These are phyloP conservation scores for Umbelopsis sp. DNA, from an alignment of 192 early-diverging fungal species.

Conservation along the genomic window DNA sequence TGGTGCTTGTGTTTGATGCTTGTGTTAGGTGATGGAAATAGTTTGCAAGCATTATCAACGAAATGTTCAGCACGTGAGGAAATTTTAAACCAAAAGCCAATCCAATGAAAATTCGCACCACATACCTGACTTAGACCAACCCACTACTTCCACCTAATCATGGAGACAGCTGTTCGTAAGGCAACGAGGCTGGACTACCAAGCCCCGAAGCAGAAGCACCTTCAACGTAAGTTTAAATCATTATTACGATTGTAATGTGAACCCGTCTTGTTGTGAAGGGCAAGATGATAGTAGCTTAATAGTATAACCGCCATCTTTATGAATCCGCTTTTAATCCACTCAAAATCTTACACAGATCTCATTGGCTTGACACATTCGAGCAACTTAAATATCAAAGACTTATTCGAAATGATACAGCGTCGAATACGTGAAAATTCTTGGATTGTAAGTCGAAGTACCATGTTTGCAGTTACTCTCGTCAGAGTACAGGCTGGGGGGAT, in stretches of 20 bases:
- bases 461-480: not conserved
- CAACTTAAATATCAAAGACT: conserved; percentile 54
- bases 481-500: too few relatives aligned
- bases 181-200: conserved; percentile 83
- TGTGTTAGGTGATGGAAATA: too few relatives aligned
- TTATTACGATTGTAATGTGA: not conserved
- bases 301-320: not conserved
- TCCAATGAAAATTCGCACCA: not conserved
- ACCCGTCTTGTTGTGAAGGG: not conserved
- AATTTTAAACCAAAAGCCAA: not conserved
- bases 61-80: not conserved
- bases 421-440: conserved; percentile 60
- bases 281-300: not conserved
- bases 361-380: conserved; percentile 23
- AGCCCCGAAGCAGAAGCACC: conserved; percentile 96
- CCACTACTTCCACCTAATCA: conserved; percentile 19
- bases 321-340: not conserved
- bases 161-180: conserved; percentile 68
- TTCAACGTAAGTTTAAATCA: conserved; percentile 50
- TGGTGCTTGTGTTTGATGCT: too few relatives aligned
- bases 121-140: not conserved
- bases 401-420: conserved; percentile 32
- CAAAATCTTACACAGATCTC: conserved; percentile 29
- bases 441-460: conserved; percentile 51
- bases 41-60: too few relatives aligned